Evolutionary conservation across 2,329 filamentous ascomycete species (phyloP), one percentile per base, ranked within the genome.

Genomic region (Talaromyces albobiverticillius): DNA sequence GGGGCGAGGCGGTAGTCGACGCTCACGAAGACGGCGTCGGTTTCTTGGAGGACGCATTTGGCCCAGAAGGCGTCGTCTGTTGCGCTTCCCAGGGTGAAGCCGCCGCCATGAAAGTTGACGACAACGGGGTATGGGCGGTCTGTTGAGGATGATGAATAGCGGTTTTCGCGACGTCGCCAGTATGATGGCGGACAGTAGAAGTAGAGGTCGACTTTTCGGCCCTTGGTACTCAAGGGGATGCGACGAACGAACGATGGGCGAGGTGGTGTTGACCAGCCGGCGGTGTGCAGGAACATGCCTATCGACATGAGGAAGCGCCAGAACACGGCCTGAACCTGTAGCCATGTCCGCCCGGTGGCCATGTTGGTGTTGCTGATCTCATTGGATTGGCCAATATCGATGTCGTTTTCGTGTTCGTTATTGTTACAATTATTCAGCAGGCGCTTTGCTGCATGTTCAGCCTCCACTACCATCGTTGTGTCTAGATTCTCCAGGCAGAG

Each of bases 251-350:
- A 89, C 26, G 77, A 71, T 2, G 85, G 84, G 29, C 72, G 74
- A 1, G 84, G 82, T 5, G 86, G 83, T 47, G 79, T 76, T 6
- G 85, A 84, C 40, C 78, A 72, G 1, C 85, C 81, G 56, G 85
- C 71, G 52, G 79, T 80, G 66, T 90, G 86, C 36, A 89, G 72
- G 56, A 80, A 75, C 85, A 89, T 88, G 64, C 85, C 86, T 54
- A 88, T 78, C 55, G 77, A 77, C 81, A 88, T 88, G 40, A 89
- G 75, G 53, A 80, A 77, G 50, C 87, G 80, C 85, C 85, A 88
- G 66, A 85, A 80, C 25, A 78, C 71, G 45, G 87, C 86, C 66
- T 87, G 81, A 50, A 85, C 61, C 53, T 80, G 79, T 10, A 89
- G 78, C 63, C 83, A 79, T 76, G 80, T 82, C 71, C 85, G 79